Base-by-base conservation (phyloP, 257 asterid genomes). In the Lithospermum erythrorhizon region DNA sequence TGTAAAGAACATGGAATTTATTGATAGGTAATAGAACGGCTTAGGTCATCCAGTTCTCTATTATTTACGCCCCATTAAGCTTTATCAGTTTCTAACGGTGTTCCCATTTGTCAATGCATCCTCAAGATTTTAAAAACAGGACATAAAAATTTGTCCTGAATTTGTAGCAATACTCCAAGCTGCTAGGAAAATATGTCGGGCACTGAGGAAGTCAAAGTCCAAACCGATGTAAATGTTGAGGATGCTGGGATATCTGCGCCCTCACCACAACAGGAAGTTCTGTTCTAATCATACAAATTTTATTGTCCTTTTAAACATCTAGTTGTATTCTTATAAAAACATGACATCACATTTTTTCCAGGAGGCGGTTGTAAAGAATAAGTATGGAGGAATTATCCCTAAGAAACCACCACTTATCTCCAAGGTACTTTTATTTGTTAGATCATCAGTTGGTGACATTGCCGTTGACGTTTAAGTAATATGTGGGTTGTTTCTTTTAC, bases 341-440 rank as follows among this genome's bases (percentile, higher is more conserved):
- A 16, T 13, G 1, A 6, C 37, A 22, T 14, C 10, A 13, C 14
- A 3, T 23, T 56, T 23, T 30, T 49, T 55, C 53, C 68, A 88
- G 99, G 97, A 89, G 78, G 87, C 74, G 66, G 89, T 62, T 64
- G 65, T 83, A 59, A 93, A 94, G 86, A 89, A 82, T 68, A 94
- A 89, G 75, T 94, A 94, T 63, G 99, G 97, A 73, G 96, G 97
- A 68, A 78, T 94, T 57, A 41, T 87, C 75, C 95, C 97, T 48
- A 94, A 87, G 86, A 94, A 85, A 71, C 93, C 87, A 18, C 99
- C 99, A 15, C 78, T 94, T 66, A 94, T 94, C 73, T 89, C 97
- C 55, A 94, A 89, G 94, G 99, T 89, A 61, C n/a, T 53, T 29
- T 29, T n/a, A 3, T 51, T 47, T 41, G 18, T 25, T 37, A 63